Evolutionary conservation across 2,329 filamentous ascomycete genomes (phyloP), one percentile per base, ranked within the genome.

Genomic region (Aspergillus aculeatinus): DNA sequence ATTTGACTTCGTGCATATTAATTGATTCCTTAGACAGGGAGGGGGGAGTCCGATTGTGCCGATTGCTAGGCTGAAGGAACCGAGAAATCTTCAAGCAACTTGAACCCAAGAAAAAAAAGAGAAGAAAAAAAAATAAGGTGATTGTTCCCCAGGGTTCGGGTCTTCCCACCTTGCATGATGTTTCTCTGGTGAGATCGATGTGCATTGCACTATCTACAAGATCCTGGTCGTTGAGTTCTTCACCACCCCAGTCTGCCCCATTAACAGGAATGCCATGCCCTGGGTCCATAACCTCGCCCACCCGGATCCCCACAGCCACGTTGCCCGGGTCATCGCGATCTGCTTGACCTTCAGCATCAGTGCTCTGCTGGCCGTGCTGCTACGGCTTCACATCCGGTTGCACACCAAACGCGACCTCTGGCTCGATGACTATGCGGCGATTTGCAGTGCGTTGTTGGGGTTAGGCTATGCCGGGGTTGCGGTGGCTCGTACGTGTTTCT

Each of bases 281-380:
- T 73, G 71, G 71, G 68, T 73, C 21, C 60, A 72, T 55, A 73
- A 72, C 27, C 67, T 71, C 51, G 35, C 67, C 2, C 44, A 53
- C 29, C 55, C 62, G 5, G 70, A 73, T 49, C 66, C 66, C 16
- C 53, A 69, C 33, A 67, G 59, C 23, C 56, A 67, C 2, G 62
- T 67, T 9, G 23, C 61, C 4, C 64, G 58, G 0, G 61, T 72
- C 21, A 70, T 73, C 48, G 64, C 59, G 10, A 55, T 71, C 51
- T 60, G 61, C 31, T 19, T 71, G 29, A 57, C 58, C 3, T 72
- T 72, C 52, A 57, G 68, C 19, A 61, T 62, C 44, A 11, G 61
- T 7, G 65, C 70, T 0, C 50, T 69, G 14, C 16, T 70, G 2
- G 68, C 70, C 2, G 63, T 73, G 5, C 53, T 55, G 2, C 57